Evolutionary conservation across 75 land plant genomes (phyloP).

Genomic region (Ceratopteris richardii): DNA sequence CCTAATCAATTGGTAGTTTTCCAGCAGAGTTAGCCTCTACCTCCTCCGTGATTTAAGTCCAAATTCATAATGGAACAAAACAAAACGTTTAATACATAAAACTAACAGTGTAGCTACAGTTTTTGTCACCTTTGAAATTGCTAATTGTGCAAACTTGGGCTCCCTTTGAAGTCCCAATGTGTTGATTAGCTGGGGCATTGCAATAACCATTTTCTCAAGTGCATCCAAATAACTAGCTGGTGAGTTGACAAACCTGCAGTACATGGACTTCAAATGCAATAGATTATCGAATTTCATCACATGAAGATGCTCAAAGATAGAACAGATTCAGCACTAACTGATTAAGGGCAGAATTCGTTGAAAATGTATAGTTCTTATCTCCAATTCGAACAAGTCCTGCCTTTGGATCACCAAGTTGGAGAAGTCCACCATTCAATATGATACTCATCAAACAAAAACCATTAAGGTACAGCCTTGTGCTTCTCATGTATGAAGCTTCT

Average conservation of each 20-base stretch:
- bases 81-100: no score
- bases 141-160: background rate
- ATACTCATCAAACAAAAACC: background rate
- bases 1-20: no score
- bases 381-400: slow-evolving; percentile 7
- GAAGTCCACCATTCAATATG: background rate
- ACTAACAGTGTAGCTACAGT: no score
- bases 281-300: no score
- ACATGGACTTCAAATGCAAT: background rate
- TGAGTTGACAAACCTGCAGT: slow-evolving; percentile 6
- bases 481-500: background rate
- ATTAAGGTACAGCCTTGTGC: background rate
- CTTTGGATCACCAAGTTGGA: slow-evolving; percentile 1
- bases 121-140: background rate
- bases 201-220: slow-evolving; percentile 1
- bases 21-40: no score
- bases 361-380: background rate
- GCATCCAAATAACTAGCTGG: background rate
- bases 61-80: no score
- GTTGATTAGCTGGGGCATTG: background rate
- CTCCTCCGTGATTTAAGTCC: no score
- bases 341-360: background rate
- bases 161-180: slow-evolving; percentile 3
- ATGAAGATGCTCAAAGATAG: no score
- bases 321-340: no score